Percentiles rank a stretch among this genome's conserved stretches.
Evolutionary conservation across 2,329 filamentous ascomycete species (phyloP).

Genomic region (Xylariales sp.): DNA sequence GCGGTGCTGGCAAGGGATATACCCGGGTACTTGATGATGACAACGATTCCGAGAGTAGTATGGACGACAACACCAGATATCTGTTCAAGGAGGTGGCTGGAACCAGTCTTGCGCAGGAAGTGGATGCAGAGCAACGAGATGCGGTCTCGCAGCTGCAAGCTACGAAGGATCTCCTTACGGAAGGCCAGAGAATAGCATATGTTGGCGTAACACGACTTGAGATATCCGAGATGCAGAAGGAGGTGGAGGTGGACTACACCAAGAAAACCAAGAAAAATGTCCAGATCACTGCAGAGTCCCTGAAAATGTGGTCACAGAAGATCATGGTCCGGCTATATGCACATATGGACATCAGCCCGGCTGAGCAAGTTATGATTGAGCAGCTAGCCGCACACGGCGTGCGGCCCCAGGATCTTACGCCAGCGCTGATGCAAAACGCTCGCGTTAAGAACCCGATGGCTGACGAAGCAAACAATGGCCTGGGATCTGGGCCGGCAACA

Average conservation of each 20-base stretch:
- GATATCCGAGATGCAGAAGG: constrained; percentile 71
- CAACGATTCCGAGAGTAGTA: constrained; percentile 85
- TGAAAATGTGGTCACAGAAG: constrained; percentile 96
- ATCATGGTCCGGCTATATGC: constrained; percentile 94
- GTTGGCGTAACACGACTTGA: constrained; percentile 84
- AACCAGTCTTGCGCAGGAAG: constrained; percentile 58
- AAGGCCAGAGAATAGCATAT: constrained; percentile 93
- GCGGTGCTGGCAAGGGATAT: constrained; percentile 91
- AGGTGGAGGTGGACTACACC: constrained; percentile 58
- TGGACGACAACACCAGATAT: constrained; percentile 97
- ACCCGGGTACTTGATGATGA: constrained; percentile 94
- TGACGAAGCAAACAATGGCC: constrained; percentile 14
- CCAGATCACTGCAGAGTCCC: constrained; percentile 66
- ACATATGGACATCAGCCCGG: constrained; percentile 92
- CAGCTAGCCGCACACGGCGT: constrained; percentile 92
- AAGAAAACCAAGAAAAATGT: constrained; percentile 70
- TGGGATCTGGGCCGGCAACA: constrained; percentile 17
- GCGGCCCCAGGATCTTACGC: constrained; percentile 75
- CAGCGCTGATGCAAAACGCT: constrained; percentile 84
- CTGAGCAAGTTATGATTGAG: constrained; percentile 98
- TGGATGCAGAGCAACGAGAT: constrained; percentile 78
- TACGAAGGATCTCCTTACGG: constrained; percentile 91
- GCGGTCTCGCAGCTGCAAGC: constrained; percentile 87
- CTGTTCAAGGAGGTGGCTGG: constrained; percentile 73
- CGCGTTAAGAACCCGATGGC: constrained; percentile 91